phyloP scores from a whole-genome alignment of 2,329 filamentous ascomycete genomes.

The Elsinoe australis region DNA sequence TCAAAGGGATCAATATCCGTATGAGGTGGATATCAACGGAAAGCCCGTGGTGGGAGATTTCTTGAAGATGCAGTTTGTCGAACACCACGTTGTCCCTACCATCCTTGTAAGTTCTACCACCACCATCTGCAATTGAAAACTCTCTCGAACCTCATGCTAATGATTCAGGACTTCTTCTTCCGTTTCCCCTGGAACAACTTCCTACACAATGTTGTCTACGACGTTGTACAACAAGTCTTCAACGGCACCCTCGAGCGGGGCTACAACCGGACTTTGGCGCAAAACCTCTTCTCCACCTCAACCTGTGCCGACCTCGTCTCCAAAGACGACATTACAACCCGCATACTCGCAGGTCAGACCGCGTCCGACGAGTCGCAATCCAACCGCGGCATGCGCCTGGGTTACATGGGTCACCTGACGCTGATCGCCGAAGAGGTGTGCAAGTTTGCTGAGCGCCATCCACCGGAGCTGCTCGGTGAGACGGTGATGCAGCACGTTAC shows the following conservation, averaged over 20 bases:
- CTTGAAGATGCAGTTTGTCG: constrained; percentile 92
- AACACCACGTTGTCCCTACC: constrained; percentile 87
- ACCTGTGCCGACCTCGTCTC: constrained; percentile 38
- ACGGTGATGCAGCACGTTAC: constrained; percentile 81
- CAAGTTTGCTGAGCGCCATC: constrained; percentile 93
- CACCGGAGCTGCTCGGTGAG: constrained; percentile 77
- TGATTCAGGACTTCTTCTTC: constrained; percentile 85
- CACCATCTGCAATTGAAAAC: neutral
- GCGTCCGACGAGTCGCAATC: constrained; percentile 79
- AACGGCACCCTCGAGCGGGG: constrained; percentile 97
- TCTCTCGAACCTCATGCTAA: neutral
- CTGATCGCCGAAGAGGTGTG: constrained; percentile 97
- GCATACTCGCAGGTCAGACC: constrained; percentile 84
- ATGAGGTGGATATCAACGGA: constrained; percentile 53
- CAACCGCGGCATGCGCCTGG: constrained; percentile 79
- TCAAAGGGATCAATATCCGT: constrained; percentile 28
- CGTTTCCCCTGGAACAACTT: constrained; percentile 99
- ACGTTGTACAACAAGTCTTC: constrained; percentile 97
- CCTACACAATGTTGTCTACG: constrained; percentile 96
- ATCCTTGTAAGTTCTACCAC: constrained; percentile 63
- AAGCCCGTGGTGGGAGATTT: constrained; percentile 85
- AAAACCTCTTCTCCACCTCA: constrained; percentile 63
- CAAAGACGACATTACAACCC: constrained; percentile 76
- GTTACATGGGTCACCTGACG: constrained; percentile 97
- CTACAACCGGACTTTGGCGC: constrained; percentile 80